Evolutionary conservation across 129 eudicot genomes (phyloP), one percentile per base, ranked within the genome.

Genomic region (Tagetes erecta): DNA sequence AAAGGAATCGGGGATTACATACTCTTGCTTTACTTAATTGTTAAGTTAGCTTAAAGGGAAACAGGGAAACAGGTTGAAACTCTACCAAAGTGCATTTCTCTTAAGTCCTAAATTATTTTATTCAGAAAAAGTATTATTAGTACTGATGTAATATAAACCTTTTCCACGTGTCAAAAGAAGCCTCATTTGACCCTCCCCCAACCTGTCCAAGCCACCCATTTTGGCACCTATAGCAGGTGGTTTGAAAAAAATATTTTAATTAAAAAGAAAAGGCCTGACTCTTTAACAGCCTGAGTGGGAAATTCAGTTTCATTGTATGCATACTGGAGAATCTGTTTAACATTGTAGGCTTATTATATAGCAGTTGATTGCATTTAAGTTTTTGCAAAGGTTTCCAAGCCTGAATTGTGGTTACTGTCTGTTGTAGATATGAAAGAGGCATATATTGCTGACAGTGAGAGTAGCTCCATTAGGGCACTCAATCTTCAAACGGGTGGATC

Each of bases 391-490:
- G 41, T 50, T 58, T 13, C 69, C 35, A 4, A 4, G 44, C 64
- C 56, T 70, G 73, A 78, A 51, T 71, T 31, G 45, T 34, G 2
- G 20, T 31, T 52, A 72, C 50, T 53, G 11, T 42, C 45, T 49
- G 46, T 78, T 75, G 62, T 73, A 94, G 99, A 88, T 88, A 51
- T 84, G 67, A 91, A 85, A 83, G 96, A 86, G 81, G 91, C 91
- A 34, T 94, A 80, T 74, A 85, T 94, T 83, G 99, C 99, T 67
- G 99, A 94, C 75, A 90, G 99, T 71, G 99, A 94, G 82, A 94
- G 99, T 85, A 94, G 99, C 91, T 94, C 99, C 38, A 88, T 94
- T 68, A 86, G 99, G 76, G 92, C 93, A 72, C 91, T 94, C 41
- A 83, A 88, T 84, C 96, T 94, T 70, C 78, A 76, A 85, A 83